Base-by-base conservation (phyloP, 306 rosid species). In the Lathyrus sativus region DNA sequence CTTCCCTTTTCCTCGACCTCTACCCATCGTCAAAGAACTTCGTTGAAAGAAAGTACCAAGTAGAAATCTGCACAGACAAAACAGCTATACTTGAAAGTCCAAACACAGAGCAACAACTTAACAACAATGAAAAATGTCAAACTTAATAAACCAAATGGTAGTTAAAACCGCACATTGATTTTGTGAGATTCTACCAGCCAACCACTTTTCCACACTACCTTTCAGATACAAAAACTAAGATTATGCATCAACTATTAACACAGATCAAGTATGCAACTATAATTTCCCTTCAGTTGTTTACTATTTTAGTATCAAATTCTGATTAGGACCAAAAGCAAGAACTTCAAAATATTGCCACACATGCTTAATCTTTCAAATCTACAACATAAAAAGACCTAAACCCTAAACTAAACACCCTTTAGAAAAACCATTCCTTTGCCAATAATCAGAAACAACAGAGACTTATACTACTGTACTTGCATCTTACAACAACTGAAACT, bases 1-100 rank as follows among this genome's bases (percentile, higher is more conserved):
- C 88, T 86, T 89, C 66, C 85, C 92, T 61, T 86, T 86, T 66
- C 92, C 90, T 67, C 88, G 78, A 48, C 88, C 88, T 83, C 91
- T 84, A 60, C 85, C 96, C 90, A 89, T 89, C 10, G 65, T 48
- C 15, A 54, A 77, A 70, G 71, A 66, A 42, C 65, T 67, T 64
- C 3, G 43, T 19, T 58, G 65, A 42, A 57, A 70, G 60, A 74
- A 50, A 42, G 75, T 48, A 61, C 80, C 50, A 49, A 55, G 55
- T 44, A 70, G 28, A 76, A 62, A 74, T 72, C 88, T 80, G 84
- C 61, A 50, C 13, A 66, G 62, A 61, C 49, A 74, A 78, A 65
- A 37, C 9, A 45, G 64, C 10, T 44, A 72, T 39, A 69, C 53
- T 83, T 29, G 35, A 19, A 80, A 68, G 70, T 33, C 77, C 74